Conservation (phyloP, 768 basidiomycete genomes). For the Fomitopsis pulvina region DNA sequence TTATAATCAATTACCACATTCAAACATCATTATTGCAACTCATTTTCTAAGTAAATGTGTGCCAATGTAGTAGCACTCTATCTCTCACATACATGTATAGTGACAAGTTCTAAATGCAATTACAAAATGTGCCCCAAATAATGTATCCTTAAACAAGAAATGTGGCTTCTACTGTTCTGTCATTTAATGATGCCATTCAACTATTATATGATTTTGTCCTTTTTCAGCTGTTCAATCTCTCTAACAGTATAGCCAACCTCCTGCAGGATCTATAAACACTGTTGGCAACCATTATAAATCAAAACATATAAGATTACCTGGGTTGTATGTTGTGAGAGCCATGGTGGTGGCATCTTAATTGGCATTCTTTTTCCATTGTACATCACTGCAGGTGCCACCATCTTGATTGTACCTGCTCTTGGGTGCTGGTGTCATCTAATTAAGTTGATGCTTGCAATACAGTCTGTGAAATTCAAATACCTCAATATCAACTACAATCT, state of each 20-base stretch:
- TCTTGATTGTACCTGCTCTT: constrained; percentile 51
- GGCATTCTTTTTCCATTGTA: constrained; percentile 80
- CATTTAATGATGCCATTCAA: too few species aligned
- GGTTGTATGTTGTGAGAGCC: constrained; percentile 75
- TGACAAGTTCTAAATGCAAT: too few species aligned
- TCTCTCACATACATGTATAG: too few species aligned
- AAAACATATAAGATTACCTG: constrained; percentile 42
- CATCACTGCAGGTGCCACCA: constrained; percentile 74
- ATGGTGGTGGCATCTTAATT: constrained; percentile 75
- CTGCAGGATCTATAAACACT: neutral
- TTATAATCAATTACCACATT: too few species aligned
- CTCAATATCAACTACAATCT: constrained; percentile 70
- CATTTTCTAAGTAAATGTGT: too few species aligned
- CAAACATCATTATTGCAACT: too few species aligned
- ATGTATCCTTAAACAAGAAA: neutral
- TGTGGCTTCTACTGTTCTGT: neutral
- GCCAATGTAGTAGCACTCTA: too few species aligned
- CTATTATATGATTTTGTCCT: neutral
- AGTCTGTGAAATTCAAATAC: constrained; percentile 33
- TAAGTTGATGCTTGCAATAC: neutral
- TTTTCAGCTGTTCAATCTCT: neutral
- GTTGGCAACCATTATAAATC: neutral
- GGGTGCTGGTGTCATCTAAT: constrained; percentile 21
- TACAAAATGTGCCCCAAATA: neutral
- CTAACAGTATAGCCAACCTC: neutral